Percentiles rank a stretch among this genome's conserved stretches.
phyloP scores from a whole-genome alignment of 1,139 yeast genomes.

The Debaryomyces sp. region DNA sequence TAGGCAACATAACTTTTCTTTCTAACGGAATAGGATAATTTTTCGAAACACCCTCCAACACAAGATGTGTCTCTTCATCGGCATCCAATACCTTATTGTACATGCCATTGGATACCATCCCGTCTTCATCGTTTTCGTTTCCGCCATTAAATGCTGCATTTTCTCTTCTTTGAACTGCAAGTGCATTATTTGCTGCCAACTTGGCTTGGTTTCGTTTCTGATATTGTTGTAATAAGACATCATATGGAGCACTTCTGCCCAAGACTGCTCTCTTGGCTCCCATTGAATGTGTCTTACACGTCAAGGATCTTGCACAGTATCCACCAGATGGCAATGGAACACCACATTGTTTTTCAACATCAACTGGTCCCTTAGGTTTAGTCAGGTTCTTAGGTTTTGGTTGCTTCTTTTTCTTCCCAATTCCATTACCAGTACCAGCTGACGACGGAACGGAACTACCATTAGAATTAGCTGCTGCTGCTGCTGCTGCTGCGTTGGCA shows the following conservation, averaged over 20 bases:
- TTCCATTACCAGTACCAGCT: constrained; percentile 18
- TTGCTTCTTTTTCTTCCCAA: constrained; percentile 41
- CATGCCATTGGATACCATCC: constrained; percentile 18
- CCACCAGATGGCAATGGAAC: constrained; percentile 92
- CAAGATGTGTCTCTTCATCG: constrained; percentile 93
- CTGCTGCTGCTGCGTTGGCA: constrained; percentile 52
- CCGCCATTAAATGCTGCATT: constrained; percentile 45
- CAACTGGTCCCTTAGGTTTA: constrained; percentile 80
- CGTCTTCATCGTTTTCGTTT: constrained; percentile 24
- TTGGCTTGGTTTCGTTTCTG: constrained; percentile 93
- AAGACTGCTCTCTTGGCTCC: constrained; percentile 95
- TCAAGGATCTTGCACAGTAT: constrained; percentile 88
- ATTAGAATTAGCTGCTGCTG: constrained; percentile 32
- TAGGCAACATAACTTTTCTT: constrained; percentile 69
- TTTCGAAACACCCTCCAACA: constrained; percentile 85
- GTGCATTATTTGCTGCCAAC: constrained; percentile 78
- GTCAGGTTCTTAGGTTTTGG: constrained; percentile 55
- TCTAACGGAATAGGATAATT: constrained; percentile 85
- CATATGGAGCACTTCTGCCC: constrained; percentile 93
- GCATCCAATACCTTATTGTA: constrained; percentile 52
- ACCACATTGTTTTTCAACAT: constrained; percentile 96
- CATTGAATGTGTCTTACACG: constrained; percentile 98
- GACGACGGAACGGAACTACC: constrained; percentile 13
- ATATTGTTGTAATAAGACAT: constrained; percentile 81
- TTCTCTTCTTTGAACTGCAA: constrained; percentile 55